A percentile compares a stretch with the other conserved stretches of the same genome.
Conservation (phyloP, 108 stramenopile species). For the Craspedostauros australis region DNA sequence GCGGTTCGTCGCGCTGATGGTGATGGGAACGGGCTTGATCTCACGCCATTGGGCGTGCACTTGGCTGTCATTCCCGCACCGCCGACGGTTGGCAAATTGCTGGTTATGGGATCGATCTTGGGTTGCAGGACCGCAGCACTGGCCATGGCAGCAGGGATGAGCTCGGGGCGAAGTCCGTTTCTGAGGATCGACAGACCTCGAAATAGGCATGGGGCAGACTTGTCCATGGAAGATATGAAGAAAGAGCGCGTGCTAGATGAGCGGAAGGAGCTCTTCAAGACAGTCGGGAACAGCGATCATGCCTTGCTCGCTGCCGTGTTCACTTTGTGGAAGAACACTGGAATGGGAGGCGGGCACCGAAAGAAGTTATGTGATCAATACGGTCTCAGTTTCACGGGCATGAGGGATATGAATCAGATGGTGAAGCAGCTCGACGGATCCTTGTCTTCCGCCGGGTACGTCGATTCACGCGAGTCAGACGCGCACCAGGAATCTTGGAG, state of each 20-base stretch:
- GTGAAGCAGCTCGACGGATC: conserved; percentile 62
- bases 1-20: conserved; percentile 28
- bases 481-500: conserved; percentile 58
- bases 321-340: conserved; percentile 45
- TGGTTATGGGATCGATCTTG: conserved; percentile 75
- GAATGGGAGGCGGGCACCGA: conserved; percentile 27
- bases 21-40: conserved; percentile 10
- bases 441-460: conserved; percentile 46
- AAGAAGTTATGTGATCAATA: conserved; percentile 52
- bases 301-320: conserved; percentile 64
- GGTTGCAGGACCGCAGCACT: conserved; percentile 71
- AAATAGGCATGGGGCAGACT: conserved; percentile 10
- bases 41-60: conserved; percentile 78
- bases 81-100: conserved; percentile 70
- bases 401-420: conserved; percentile 74
- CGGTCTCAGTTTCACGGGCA: conserved; percentile 56
- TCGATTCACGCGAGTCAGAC: conserved; percentile 43
- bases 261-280: conserved; percentile 49
- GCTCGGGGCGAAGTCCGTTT: conserved; percentile 69
- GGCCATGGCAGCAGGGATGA: conserved; percentile 82
- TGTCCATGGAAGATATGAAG: conserved; percentile 7
- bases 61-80: conserved; percentile 82
- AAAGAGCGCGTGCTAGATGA: conserved; percentile 35
- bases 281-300: conserved; percentile 80
- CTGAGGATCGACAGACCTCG: conserved; percentile 38